Evolutionary conservation across 2,329 filamentous ascomycete genomes (phyloP), one percentile per base, ranked within the genome.

Genomic region (Moelleriella libera): DNA sequence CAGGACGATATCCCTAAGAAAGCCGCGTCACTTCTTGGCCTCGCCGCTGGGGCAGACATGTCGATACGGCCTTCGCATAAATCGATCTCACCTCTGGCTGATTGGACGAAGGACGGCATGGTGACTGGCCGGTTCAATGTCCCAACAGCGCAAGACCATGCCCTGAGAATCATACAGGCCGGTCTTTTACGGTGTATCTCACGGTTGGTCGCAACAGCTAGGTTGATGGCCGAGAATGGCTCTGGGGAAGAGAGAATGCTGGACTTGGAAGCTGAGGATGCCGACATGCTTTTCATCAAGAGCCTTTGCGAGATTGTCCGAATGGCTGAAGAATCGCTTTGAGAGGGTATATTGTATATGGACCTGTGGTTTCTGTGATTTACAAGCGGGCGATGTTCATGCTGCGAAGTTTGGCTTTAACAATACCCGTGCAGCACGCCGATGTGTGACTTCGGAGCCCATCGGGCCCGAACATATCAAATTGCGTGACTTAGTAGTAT

Each of bases 181-280:
- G 75, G 72, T 0, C 61, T 80, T 14, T 61, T 68, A 42, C 64
- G 63, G 42, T 79, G 75, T 55, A 71, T 79, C 48, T 64, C 64
- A 2, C 60, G 70, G 12, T 61, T 80, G 2, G 68, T 78, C 0
- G 63, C 67, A 3, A 76, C 74, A 5, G 66, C 77, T 10, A 62
- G 56, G 49, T 56, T 65, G 47, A 63, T 64, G 55, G 54, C 61
- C 1, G 61, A 61, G 34, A 57, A 55, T 9, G 60, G 56, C 3
- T 45, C 49, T 5, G 52, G 48, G 0, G 60, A 63, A 30, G 61
- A 65, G 14, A 53, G 53, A 14, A 48, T 61, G 44, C 49, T 63
- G 41, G 59, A 63, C 11, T 48, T 54, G 45, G 62, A 62, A 5
- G 52, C 54, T 2, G 56, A 57, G 4, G 61, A 64, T 14, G 54